phyloP scores from a whole-genome alignment of 257 asterid species.

The Sherardia arvensis region DNA sequence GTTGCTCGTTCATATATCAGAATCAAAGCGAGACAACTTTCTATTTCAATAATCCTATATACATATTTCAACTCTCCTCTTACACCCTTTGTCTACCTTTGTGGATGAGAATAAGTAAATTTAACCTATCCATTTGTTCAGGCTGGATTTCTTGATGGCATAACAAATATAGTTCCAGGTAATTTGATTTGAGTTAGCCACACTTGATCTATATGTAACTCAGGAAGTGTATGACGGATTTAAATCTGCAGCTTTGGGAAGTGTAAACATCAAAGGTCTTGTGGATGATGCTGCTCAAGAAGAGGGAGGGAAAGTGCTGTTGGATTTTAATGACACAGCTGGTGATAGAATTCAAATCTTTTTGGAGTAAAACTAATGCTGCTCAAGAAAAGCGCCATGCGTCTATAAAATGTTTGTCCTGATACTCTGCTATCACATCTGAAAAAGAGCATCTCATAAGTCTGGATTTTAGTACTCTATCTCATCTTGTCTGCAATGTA shows the following conservation, averaged over 20 bases:
- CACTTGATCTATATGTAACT: neutral
- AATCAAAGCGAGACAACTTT: neutral
- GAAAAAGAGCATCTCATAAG: too few species aligned
- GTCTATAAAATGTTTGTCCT: too few species aligned
- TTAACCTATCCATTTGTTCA: slow-evolving; percentile 15
- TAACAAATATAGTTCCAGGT: slow-evolving; percentile 83
- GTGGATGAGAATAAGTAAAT: neutral
- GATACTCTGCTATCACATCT: too few species aligned
- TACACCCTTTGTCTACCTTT: neutral
- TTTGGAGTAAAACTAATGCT: slow-evolving; percentile 42
- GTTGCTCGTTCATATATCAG: neutral
- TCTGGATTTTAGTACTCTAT: too few species aligned
- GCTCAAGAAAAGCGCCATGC: too few species aligned
- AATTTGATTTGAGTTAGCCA: slow-evolving; percentile 6
- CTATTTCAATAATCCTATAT: neutral
- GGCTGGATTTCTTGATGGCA: slow-evolving; percentile 93
- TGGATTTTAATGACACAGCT: slow-evolving; percentile 68
- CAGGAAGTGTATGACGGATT: neutral
- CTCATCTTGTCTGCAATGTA: too few species aligned
- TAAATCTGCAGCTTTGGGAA: slow-evolving; percentile 54
- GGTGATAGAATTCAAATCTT: slow-evolving; percentile 89
- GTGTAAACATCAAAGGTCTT: slow-evolving; percentile 60
- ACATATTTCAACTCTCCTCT: neutral
- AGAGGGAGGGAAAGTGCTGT: slow-evolving; percentile 67
- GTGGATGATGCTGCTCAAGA: slow-evolving; percentile 53